Percentiles rank a stretch among this genome's conserved stretches.
Evolutionary conservation across 2,329 filamentous ascomycete genomes (phyloP).

Genomic region (Metarhizium sp.): DNA sequence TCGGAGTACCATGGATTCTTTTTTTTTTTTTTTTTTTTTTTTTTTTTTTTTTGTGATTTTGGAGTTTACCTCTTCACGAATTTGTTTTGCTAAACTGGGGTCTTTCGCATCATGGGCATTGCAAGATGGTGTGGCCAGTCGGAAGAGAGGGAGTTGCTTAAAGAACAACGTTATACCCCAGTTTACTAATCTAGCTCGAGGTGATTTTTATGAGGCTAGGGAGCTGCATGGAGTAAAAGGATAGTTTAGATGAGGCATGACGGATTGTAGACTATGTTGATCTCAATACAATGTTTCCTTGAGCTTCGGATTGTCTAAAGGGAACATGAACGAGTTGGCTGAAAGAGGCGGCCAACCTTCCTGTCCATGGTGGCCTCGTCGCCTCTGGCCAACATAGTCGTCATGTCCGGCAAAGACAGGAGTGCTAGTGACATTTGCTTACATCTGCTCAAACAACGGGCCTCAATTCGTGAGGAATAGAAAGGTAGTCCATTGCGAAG

Average conservation of each 20-base stretch:
- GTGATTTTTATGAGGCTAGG: neutral
- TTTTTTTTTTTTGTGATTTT: neutral
- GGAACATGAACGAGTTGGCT: too few relatives aligned
- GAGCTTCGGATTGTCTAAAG: too few relatives aligned
- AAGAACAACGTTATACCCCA: slow-evolving; percentile 2
- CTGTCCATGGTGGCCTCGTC: too few relatives aligned
- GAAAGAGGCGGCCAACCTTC: too few relatives aligned
- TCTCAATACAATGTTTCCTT: neutral
- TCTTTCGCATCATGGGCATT: neutral
- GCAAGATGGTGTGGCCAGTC: neutral
- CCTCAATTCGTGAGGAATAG: too few relatives aligned
- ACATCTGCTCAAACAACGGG: too few relatives aligned
- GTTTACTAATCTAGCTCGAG: neutral
- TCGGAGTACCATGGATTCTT: neutral
- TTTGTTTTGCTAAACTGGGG: neutral
- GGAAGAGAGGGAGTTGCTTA: neutral
- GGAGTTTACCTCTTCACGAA: neutral
- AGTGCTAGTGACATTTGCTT: too few relatives aligned
- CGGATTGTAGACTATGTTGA: neutral
- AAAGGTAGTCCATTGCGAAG: too few relatives aligned
- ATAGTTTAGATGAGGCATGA: neutral
- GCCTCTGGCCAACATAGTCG: too few relatives aligned
- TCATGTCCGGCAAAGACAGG: too few relatives aligned
- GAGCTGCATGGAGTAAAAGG: neutral
- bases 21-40: neutral